Base-by-base conservation (phyloP, 2,329 filamentous ascomycete species). In the Curvularia sp. region DNA sequence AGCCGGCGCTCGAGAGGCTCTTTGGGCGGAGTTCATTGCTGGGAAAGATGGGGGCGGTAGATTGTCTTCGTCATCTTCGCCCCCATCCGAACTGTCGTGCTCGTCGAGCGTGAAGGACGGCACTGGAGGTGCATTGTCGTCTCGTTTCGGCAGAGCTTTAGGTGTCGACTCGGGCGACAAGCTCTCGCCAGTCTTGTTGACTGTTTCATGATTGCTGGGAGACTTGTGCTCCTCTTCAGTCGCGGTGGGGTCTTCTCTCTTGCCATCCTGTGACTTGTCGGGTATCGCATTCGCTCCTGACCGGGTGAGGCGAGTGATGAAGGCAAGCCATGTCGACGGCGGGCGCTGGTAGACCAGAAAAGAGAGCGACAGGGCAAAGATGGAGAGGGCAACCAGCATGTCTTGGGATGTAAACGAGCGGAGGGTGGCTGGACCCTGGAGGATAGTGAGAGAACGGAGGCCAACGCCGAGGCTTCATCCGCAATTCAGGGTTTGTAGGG, bases 11-110 rank as follows among this genome's bases (percentile, higher is more conserved):
- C 26, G 57, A 48, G 77, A 79, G 13, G 79, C 76, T 60, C 80
- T 71, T 60, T 82, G 80, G 8, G 78, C 80, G 8, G 80, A 82
- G 64, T 82, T 81, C 33, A 78, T 58, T 2, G 80, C 79, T 30
- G 80, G 80, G 52, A 82, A 82, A 0, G 74, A 78, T 22, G 80
- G 78, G 5, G 75, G 77, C 9, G 75, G 77, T 2, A 78, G 62
- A 31, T 73, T 70, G 49, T 77, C 73, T 42, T 74, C 69, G 22
- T 76, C 71, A 0, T 65, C 59, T 9, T 67, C 63, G 26, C 74
- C 73, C 22, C 15, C 41, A 4, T 42, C 39, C 24, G 67, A 69
- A 58, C 69, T 71, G 30, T 72, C 66, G 43, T 77, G 69, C 49
- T 69, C 66, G n/a, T 70, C 71, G 53, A 79, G 73, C 18, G 77